A percentile compares a stretch with the other conserved stretches of the same genome.
These are phyloP conservation scores for Coemansia sp. DNA, from an alignment of 192 early-diverging fungal genomes.

Conservation along the genomic window DNA sequence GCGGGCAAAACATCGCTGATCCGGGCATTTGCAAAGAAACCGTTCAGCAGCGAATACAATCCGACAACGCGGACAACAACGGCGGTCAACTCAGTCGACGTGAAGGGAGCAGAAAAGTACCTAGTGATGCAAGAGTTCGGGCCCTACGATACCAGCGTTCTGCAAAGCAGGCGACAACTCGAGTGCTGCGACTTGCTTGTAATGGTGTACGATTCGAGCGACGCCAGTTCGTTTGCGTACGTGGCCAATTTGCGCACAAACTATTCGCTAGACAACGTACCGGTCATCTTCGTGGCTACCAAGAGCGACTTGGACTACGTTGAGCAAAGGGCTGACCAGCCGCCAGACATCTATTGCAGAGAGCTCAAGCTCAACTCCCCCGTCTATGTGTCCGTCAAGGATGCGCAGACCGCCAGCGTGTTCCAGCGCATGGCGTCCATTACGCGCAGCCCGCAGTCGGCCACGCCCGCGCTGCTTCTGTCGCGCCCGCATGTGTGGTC, in stretches of 20 bases:
- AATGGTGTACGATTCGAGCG: slow-evolving; percentile 94
- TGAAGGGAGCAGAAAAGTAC: slow-evolving; percentile 92
- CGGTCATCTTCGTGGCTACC: slow-evolving; percentile 90
- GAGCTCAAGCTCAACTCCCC: slow-evolving; percentile 83
- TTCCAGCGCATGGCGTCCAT: slow-evolving; percentile 79
- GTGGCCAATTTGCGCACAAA: slow-evolving; percentile 78
- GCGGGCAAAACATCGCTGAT: slow-evolving; percentile 92
- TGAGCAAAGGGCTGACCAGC: slow-evolving; percentile 69
- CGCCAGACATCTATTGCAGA: slow-evolving; percentile 94
- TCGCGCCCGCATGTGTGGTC: slow-evolving; percentile 41
- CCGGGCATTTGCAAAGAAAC: slow-evolving; percentile 81
- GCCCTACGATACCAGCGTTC: slow-evolving; percentile 82
- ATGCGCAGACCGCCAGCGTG: slow-evolving; percentile 81
- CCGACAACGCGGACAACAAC: slow-evolving; percentile 75
- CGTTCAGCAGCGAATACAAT: slow-evolving; percentile 70
- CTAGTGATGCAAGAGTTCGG: slow-evolving; percentile 96
- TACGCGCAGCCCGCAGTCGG: slow-evolving; percentile 44
- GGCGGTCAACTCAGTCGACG: slow-evolving; percentile 94
- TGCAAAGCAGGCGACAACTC: slow-evolving; percentile 83
- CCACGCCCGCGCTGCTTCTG: slow-evolving; percentile 39
- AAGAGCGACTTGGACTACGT: slow-evolving; percentile 93
- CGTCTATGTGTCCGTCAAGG: slow-evolving; percentile 84
- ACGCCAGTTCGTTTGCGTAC: slow-evolving; percentile 92
- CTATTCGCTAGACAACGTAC: slow-evolving; percentile 80
- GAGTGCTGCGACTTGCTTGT: slow-evolving; percentile 89